Base-by-base conservation (phyloP, 2,329 filamentous ascomycete genomes). In the Xylaria hypoxylon region DNA sequence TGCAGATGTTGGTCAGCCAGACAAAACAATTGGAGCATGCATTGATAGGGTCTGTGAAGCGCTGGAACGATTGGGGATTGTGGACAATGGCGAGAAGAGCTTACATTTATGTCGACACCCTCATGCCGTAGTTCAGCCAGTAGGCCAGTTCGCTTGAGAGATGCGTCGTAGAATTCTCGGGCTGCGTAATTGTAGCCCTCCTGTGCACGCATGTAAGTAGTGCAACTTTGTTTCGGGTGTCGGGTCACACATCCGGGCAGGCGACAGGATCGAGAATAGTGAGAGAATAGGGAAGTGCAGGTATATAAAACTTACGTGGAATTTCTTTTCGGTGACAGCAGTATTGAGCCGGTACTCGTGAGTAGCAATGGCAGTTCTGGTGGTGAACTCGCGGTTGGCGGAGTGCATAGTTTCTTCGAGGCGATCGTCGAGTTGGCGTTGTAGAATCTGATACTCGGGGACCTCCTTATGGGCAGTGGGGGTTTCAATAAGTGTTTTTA, bases 401-500 rank as follows among this genome's bases (percentile, higher is more conserved):
- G 70, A 62, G 33, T 70, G 44, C 38, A 78, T 64, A 42, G 68
- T 72, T 15, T 76, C 71, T 13, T 74, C 67, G 47, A 83, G 80
- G 47, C 81, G 80, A 35, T 80, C 71, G 62, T 86, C 79, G 13
- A 93, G 82, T 67, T 87, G 81, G 3, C 79, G 75, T 71, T 84
- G 81, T 61, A 90, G 79, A 19, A 80, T 76, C 10, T 79, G 70
- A 76, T 87, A 87, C 73, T 89, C 86, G 6, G 82, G 79, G 13
- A 83, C 83, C 68, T 85, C 77, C 73, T 85, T 83, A 78, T 89
- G 82, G 51, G 80, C 81, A 8, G 85, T 78, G 7, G 85, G 81
- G 58, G 88, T 82, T 55, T 84, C 80, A 68, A 87, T 81, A 65
- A 92, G 79, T 65, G 85, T 82, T 55, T 88, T 85, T 64, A 90